Percentiles rank a stretch among this genome's conserved stretches.
Conservation (phyloP, 2,329 filamentous ascomycete genomes). For the Fusarium cyanostomum region DNA sequence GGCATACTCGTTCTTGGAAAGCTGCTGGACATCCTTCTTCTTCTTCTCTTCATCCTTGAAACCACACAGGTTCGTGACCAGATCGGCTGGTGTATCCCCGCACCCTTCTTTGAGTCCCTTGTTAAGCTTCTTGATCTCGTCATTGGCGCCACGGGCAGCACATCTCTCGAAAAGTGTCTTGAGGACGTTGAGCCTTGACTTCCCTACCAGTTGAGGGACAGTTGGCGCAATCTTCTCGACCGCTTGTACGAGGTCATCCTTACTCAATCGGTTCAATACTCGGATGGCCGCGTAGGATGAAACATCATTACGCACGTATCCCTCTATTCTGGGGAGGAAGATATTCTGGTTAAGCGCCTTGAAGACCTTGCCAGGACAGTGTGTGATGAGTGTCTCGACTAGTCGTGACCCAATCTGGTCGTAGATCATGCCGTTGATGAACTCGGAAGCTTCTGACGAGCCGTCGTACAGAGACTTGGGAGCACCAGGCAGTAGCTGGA, state of each 20-base stretch:
- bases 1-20: conserved; percentile 65
- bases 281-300: conserved; percentile 88
- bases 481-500: conserved; percentile 80
- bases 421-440: conserved; percentile 88
- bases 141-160: conserved; percentile 69
- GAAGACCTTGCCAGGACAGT: conserved; percentile 88
- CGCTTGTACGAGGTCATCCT: conserved; percentile 82
- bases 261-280: conserved; percentile 83
- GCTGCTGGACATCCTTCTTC: conserved; percentile 50
- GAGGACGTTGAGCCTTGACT: conserved; percentile 80
- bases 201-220: conserved; percentile 76
- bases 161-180: conserved; percentile 87
- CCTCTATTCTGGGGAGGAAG: conserved; percentile 81
- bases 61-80: conserved; percentile 61
- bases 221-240: conserved; percentile 77
- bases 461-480: conserved; percentile 75
- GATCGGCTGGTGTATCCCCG: conserved; percentile 56
- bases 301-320: conserved; percentile 86
- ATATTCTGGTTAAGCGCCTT: conserved; percentile 84
- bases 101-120: conserved; percentile 60
- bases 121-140: conserved; percentile 60
- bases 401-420: conserved; percentile 90
- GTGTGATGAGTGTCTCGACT: conserved; percentile 83
- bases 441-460: conserved; percentile 75
- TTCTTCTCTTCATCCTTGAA: conserved; percentile 52